phyloP scores from a whole-genome alignment of 805 yeast genomes.

The Metschnikowia gelsemii region DNA sequence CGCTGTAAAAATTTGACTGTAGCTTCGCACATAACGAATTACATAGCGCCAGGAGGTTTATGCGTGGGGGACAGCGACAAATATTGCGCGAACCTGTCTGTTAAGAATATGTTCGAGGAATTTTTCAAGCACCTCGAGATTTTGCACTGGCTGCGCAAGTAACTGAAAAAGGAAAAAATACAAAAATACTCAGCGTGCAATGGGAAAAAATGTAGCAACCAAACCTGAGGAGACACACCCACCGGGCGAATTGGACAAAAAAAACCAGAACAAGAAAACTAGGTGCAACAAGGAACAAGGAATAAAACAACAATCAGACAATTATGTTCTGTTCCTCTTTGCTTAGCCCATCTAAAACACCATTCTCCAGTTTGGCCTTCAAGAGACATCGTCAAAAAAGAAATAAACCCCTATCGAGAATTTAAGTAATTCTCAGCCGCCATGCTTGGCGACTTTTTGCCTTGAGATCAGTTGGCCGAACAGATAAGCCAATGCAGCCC shows the following conservation, averaged over 20 bases:
- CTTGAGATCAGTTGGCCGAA: conserved; percentile 3
- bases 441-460: conserved; percentile 1
- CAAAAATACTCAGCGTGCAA: conserved; percentile 6
- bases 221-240: neutral
- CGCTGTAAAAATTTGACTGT: neutral
- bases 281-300: neutral
- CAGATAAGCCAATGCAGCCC: conserved; percentile 4
- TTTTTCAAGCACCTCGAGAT: neutral
- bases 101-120: conserved; percentile 3
- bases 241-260: conserved; percentile 1
- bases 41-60: conserved; percentile 2
- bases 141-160: conserved; percentile 9
- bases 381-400: too few species aligned
- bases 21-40: neutral
- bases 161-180: conserved; percentile 7
- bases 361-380: too few species aligned
- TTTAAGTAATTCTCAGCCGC: conserved; percentile 1
- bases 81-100: conserved; percentile 6
- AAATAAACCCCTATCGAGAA: neutral
- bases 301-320: too few species aligned
- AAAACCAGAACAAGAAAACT: neutral
- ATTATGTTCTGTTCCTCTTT: too few species aligned
- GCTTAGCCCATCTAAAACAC: too few species aligned
- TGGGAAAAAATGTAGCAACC: conserved; percentile 8
- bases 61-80: conserved; percentile 9